Base-by-base conservation (phyloP, 768 basidiomycete genomes). In the Hortiboletus flavorubellus region DNA sequence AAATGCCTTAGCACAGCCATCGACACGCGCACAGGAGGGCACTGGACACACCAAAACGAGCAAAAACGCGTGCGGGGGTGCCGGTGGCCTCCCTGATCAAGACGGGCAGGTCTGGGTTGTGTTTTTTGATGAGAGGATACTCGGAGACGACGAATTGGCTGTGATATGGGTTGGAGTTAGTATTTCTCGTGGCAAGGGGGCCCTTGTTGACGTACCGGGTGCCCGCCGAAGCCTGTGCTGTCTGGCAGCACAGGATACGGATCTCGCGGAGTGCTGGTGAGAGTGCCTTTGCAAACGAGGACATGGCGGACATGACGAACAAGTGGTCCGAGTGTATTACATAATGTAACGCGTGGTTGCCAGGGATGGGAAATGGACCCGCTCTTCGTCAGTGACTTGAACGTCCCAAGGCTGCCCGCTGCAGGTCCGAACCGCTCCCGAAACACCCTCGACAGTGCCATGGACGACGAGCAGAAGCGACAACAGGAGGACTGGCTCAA, bases 101-200 rank as follows among this genome's bases (percentile, higher is more conserved):
- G 37, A 91, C 79, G 16, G 90, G 91, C n/a, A 93, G 74, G 73
- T 93, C 86, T 38, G 91, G 91, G 67, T 93, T 93, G 71, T 87
- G 75, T 68, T 89, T 80, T 75, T 93, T 92, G 65, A 92, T 81
- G 49, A 76, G 61, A 5, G 87, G 83, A 67, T 93, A 92, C 59
- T 84, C 81, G 29, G 88, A 79, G 41, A 84, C 70, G 64, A 93
- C 82, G 73, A 92, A 93, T 73, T 91, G 84, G 62, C 92, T 93
- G 69, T n/a, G 44, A 55, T 62, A 7, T 4, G 3, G 26, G 4
- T 18, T 26, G 33, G 34, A 1, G 30, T 59, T 16, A 56, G 45
- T 46, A 23, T 47, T 34, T 42, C 4, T 49, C 37, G 50, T 10
- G 30, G 4, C 23, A 26, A 31, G 21, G 11, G 16, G 38, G 50